phyloP scores from a whole-genome alignment of 192 early-diverging fungal species.

The Coemansia sp. region DNA sequence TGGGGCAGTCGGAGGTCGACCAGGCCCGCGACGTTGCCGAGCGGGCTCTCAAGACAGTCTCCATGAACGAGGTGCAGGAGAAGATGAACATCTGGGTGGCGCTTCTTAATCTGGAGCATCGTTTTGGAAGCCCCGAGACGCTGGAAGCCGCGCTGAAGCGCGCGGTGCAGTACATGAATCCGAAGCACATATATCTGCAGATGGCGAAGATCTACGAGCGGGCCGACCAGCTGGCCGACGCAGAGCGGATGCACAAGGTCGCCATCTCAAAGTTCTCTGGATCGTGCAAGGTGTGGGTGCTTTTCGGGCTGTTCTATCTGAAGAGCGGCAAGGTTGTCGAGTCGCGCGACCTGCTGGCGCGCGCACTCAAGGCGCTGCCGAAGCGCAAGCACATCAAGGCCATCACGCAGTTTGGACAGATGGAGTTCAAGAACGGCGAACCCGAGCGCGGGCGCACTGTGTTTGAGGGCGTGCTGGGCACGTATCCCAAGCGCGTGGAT shows the following conservation, averaged over 20 bases:
- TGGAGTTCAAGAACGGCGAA: constrained; percentile 98
- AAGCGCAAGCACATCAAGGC: constrained; percentile 96
- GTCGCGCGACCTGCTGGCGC: constrained; percentile 78
- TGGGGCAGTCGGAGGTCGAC: constrained; percentile 87
- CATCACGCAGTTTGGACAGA: constrained; percentile 91
- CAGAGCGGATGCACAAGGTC: constrained; percentile 68
- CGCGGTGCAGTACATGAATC: constrained; percentile 81
- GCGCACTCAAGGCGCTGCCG: constrained; percentile 77
- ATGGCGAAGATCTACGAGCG: constrained; percentile 90
- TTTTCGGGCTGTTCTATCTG: constrained; percentile 79
- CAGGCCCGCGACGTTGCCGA: constrained; percentile 94
- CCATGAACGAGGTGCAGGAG: constrained; percentile 90
- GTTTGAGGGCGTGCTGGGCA: constrained; percentile 92
- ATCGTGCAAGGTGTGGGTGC: constrained; percentile 89
- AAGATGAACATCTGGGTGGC: constrained; percentile 99
- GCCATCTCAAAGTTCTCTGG: constrained; percentile 85
- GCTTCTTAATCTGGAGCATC: constrained; percentile 92
- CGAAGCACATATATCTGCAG: constrained; percentile 86
- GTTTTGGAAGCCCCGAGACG: constrained; percentile 81
- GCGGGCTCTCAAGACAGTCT: constrained; percentile 90
- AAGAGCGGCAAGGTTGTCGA: constrained; percentile 66
- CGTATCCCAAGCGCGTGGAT: constrained; percentile 91
- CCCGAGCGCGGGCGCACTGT: constrained; percentile 96
- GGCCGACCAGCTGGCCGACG: constrained; percentile 68
- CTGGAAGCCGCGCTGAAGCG: constrained; percentile 84